phyloP scores from a whole-genome alignment of 495 filamentous ascomycete species.

The Evansstolkia leycettana region DNA sequence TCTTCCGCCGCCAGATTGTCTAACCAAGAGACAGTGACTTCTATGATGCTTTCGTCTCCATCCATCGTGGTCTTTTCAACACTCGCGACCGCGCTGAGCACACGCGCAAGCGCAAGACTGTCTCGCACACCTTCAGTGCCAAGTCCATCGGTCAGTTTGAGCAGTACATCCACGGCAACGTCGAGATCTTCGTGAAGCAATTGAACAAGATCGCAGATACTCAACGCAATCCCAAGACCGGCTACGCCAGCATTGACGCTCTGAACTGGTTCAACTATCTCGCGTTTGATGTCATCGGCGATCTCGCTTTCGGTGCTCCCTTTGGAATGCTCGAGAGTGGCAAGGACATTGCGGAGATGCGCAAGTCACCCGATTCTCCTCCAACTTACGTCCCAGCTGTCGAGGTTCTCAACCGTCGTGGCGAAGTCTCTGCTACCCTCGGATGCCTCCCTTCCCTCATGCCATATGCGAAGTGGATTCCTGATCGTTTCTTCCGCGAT shows the following conservation, averaged over 20 bases:
- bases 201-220: constrained; percentile 47
- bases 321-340: constrained; percentile 43
- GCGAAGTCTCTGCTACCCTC: constrained; percentile 39
- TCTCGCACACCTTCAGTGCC: constrained; percentile 76
- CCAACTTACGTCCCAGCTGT: constrained; percentile 38
- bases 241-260: constrained; percentile 56
- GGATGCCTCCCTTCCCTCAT: constrained; percentile 34
- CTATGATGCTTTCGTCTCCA: constrained; percentile 87
- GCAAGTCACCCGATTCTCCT: constrained; percentile 28
- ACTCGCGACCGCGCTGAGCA: constrained; percentile 74
- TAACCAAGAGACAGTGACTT: constrained; percentile 43
- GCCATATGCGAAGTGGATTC: constrained; percentile 39
- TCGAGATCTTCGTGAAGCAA: constrained; percentile 60
- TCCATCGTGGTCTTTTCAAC: constrained; percentile 81
- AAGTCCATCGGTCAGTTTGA: constrained; percentile 80
- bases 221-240: constrained; percentile 31
- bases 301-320: constrained; percentile 40
- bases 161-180: constrained; percentile 74
- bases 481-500: constrained; percentile 39
- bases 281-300: constrained; percentile 85
- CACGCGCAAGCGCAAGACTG: constrained; percentile 78
- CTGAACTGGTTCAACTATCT: constrained; percentile 92
- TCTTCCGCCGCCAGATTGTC: no score
- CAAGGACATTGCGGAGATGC: constrained; percentile 48
- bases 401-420: constrained; percentile 42